Conservation (phyloP, 352 stramenopile species). For the Phytopythium chamaehyphon region DNA sequence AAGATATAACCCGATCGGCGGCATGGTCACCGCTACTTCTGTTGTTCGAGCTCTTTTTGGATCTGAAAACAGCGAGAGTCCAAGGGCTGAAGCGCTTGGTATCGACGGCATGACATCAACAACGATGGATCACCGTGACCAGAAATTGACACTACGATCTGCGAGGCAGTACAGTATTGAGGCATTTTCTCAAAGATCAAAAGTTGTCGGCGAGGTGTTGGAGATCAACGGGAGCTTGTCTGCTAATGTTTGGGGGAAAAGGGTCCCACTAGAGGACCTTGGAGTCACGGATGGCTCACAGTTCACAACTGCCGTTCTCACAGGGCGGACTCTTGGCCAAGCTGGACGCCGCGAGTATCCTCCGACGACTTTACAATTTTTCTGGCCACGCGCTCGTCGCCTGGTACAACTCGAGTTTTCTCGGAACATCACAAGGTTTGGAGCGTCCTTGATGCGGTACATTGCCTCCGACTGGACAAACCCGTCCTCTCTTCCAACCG, state of each 20-base stretch:
- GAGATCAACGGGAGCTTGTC: constrained; percentile 25
- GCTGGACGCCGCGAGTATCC: constrained; percentile 20
- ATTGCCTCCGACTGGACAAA: constrained; percentile 27
- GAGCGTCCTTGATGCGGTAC: constrained; percentile 47
- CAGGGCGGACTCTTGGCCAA: constrained; percentile 13
- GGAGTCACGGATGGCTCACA: constrained; percentile 51
- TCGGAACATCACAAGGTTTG: constrained; percentile 53
- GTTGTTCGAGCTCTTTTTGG: constrained; percentile 21
- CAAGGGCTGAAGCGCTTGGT: background rate
- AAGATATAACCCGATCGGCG: constrained; percentile 16
- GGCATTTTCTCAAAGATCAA: constrained; percentile 29
- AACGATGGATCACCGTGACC: background rate
- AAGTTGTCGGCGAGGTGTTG: constrained; percentile 35
- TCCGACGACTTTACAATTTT: constrained; percentile 42
- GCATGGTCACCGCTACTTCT: constrained; percentile 16
- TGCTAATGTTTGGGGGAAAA: constrained; percentile 24
- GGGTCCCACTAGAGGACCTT: constrained; percentile 16
- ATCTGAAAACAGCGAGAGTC: constrained; percentile 1
- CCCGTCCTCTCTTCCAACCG: constrained; percentile 29
- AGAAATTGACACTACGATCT: constrained; percentile 13
- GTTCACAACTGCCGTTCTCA: constrained; percentile 44
- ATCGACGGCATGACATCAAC: background rate
- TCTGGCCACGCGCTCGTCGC: constrained; percentile 44
- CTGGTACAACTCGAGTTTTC: constrained; percentile 30
- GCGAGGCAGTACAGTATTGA: constrained; percentile 16